Conservation (phyloP, 331 rosid genomes). For the Erythrophleum ivorense region DNA sequence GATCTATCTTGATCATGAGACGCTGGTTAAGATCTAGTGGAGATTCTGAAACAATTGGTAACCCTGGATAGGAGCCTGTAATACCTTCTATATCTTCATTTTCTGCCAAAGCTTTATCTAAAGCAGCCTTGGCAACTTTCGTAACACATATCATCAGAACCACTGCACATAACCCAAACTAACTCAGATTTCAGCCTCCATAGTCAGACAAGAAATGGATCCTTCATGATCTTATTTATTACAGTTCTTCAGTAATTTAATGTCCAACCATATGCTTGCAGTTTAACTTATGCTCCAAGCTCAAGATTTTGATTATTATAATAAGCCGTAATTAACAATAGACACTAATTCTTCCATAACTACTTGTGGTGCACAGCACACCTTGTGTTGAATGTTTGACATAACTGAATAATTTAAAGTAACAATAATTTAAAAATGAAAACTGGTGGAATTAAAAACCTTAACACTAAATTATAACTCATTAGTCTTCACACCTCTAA, state of each 20-base stretch:
- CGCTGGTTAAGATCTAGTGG: conserved; percentile 71
- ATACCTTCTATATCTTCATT: conserved; percentile 64
- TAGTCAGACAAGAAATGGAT: not conserved
- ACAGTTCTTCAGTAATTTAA: not conserved
- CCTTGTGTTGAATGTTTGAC: not conserved
- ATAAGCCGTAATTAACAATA: not conserved
- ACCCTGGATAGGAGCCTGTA: conserved; percentile 46
- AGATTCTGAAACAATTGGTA: conserved; percentile 62
- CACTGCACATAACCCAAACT: conserved; percentile 64
- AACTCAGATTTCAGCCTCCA: conserved; percentile 27
- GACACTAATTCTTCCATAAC: not conserved
- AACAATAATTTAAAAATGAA: not conserved
- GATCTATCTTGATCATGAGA: conserved; percentile 76
- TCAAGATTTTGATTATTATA: not conserved
- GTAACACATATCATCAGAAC: conserved; percentile 77
- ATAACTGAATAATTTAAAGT: not conserved
- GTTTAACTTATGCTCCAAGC: not conserved
- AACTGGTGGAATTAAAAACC: not conserved
- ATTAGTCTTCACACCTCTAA: not conserved
- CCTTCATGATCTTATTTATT: not conserved
- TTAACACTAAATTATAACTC: not conserved
- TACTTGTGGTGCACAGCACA: not conserved
- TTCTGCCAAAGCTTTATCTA: conserved; percentile 94
- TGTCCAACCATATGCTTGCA: not conserved
- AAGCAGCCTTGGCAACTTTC: conserved; percentile 84